Conservation (phyloP, 176 grass and related monocot species). For the Echinochloa phyllopogon region DNA sequence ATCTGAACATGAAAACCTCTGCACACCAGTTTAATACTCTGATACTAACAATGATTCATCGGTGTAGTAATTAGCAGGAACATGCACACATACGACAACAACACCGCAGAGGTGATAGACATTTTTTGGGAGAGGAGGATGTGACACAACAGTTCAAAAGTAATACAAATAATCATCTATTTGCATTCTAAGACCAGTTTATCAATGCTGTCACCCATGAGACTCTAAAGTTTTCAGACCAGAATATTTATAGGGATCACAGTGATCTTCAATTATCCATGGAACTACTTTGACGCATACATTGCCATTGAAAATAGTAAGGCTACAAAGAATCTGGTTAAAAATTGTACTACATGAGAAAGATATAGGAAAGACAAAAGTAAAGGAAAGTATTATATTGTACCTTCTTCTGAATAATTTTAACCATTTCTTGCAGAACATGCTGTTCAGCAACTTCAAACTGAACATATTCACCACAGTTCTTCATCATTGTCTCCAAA, state of each 20-base stretch:
- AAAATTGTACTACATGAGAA: not conserved
- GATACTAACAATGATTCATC: conserved; percentile 4
- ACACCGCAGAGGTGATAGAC: not conserved
- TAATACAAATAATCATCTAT: not conserved
- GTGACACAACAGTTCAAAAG: not conserved
- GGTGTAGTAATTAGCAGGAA: not conserved
- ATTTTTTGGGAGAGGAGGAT: not conserved
- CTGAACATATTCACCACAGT: conserved; percentile 77
- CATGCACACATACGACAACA: not conserved
- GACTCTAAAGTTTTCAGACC: not conserved
- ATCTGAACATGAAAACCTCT: conserved; percentile 3
- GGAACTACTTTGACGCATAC: conserved; percentile 12
- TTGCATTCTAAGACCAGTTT: not conserved
- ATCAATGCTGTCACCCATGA: conserved; percentile 1
- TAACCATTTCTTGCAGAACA: conserved; percentile 87
- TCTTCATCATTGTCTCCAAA: conserved; percentile 96
- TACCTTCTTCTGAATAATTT: conserved; percentile 95
- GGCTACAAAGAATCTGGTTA: not conserved
- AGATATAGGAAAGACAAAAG: not conserved
- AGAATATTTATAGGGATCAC: not conserved
- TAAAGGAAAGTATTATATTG: conserved; percentile 1
- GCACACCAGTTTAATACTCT: conserved; percentile 22
- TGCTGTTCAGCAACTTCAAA: conserved; percentile 79
- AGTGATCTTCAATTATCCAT: not conserved
- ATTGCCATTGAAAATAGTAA: not conserved